Percentiles rank a stretch among this genome's conserved stretches.
phyloP scores from a whole-genome alignment of 1,139 yeast genomes.

The Diutina scorzettiae region DNA sequence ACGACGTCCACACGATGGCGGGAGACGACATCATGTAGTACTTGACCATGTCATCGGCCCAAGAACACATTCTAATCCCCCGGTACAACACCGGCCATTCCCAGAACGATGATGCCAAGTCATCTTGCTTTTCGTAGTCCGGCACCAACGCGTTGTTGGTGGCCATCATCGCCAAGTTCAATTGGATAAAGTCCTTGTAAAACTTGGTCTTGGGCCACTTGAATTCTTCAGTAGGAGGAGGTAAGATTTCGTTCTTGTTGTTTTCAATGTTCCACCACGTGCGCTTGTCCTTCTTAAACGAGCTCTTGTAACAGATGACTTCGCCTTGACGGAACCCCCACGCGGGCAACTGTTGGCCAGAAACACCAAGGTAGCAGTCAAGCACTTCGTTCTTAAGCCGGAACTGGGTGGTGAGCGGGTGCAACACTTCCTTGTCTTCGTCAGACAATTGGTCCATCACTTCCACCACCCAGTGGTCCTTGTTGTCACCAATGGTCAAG shows the following conservation, averaged over 20 bases:
- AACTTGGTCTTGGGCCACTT: conserved; percentile 75
- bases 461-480: conserved; percentile 92
- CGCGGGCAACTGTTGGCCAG: conserved; percentile 72
- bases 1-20: conserved; percentile 74
- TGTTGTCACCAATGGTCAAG: conserved; percentile 70
- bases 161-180: conserved; percentile 98
- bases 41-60: conserved; percentile 74
- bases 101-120: conserved; percentile 88
- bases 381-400: conserved; percentile 58
- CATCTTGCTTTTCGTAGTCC: conserved; percentile 83
- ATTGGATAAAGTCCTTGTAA: conserved; percentile 78
- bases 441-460: conserved; percentile 63
- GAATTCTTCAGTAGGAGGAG: conserved; percentile 61
- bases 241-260: conserved; percentile 65
- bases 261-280: conserved; percentile 98
- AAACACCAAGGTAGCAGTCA: conserved; percentile 79
- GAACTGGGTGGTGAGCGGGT: conserved; percentile 80
- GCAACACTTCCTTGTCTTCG: conserved; percentile 59
- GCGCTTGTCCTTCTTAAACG: conserved; percentile 77
- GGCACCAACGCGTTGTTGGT: conserved; percentile 94
- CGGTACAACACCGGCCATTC: conserved; percentile 94
- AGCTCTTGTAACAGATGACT: conserved; percentile 70
- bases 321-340: conserved; percentile 99
- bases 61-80: conserved; percentile 92
- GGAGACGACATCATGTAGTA: conserved; percentile 91